Percentiles rank a stretch among this genome's conserved stretches.
Conservation (phyloP, 805 yeast species). For the Hagleromyces aurorensis region DNA sequence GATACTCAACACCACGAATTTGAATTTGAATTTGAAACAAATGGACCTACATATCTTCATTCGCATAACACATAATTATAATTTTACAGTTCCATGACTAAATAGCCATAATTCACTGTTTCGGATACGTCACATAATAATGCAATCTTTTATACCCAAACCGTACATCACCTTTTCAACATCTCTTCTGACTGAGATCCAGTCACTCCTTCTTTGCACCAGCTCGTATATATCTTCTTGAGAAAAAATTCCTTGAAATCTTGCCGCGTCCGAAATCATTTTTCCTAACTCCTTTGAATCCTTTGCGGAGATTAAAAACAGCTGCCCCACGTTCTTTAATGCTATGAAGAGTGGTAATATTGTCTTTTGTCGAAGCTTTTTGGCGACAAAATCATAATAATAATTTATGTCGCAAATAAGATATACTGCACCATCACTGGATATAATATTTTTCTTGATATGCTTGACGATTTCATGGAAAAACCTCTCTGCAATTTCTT, state of each 20-base stretch:
- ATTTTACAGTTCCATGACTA: no score
- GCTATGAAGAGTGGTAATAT: slow-evolving; percentile 72
- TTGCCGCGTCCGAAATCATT: slow-evolving; percentile 70
- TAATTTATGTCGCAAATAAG: slow-evolving; percentile 76
- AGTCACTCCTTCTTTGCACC: slow-evolving; percentile 80
- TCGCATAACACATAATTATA: no score
- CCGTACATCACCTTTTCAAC: slow-evolving; percentile 97
- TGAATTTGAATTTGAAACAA: no score
- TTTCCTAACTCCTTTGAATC: slow-evolving; percentile 82
- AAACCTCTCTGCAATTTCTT: slow-evolving; percentile 85
- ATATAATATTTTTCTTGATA: slow-evolving; percentile 62
- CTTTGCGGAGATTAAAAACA: slow-evolving; percentile 55
- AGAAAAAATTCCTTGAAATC: slow-evolving; percentile 81
- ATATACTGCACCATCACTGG: slow-evolving; percentile 74
- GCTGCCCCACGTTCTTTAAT: slow-evolving; percentile 74
- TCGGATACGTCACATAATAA: slow-evolving; percentile 42
- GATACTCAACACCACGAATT: no score
- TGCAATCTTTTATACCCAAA: slow-evolving; percentile 71
- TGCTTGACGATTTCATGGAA: slow-evolving; percentile 69
- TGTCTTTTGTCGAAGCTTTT: slow-evolving; percentile 51
- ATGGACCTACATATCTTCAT: no score
- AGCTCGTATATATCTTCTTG: slow-evolving; percentile 94
- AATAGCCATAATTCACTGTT: no score
- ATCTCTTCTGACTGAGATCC: slow-evolving; percentile 65
- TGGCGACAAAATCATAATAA: slow-evolving; percentile 64